phyloP scores from a whole-genome alignment of 805 yeast species.

The Ogataea salicorniae region DNA sequence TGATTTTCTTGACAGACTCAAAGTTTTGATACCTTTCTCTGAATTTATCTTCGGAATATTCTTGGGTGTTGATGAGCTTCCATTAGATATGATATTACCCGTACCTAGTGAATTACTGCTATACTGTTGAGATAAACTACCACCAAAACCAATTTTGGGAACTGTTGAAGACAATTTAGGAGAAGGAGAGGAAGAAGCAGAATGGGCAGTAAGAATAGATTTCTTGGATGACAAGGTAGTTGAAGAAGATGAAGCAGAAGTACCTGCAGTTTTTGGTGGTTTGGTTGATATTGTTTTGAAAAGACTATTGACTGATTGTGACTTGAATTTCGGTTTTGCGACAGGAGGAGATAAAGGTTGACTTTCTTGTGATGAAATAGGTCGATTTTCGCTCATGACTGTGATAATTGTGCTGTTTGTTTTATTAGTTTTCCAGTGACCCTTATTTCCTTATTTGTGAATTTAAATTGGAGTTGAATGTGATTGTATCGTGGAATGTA shows the following conservation, averaged over 20 bases:
- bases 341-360: not conserved
- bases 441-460: no score
- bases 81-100: no score
- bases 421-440: no score
- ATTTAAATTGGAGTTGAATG: no score
- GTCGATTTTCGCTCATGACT: no score
- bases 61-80: no score
- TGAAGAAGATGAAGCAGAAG: slow-evolving; percentile 4
- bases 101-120: no score
- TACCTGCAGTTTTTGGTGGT: not conserved
- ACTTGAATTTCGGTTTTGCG: slow-evolving; percentile 20
- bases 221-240: slow-evolving; percentile 1
- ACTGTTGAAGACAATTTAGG: no score
- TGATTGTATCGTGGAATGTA: no score
- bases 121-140: no score
- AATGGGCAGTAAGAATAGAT: not conserved
- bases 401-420: no score
- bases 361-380: not conserved
- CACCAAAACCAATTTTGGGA: no score
- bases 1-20: slow-evolving; percentile 7
- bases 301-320: slow-evolving; percentile 25
- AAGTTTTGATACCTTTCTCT: slow-evolving; percentile 11
- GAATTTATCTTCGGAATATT: not conserved
- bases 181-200: not conserved
- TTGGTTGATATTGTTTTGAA: slow-evolving; percentile 15